These are phyloP conservation scores for Leccinum subgranulosum DNA, from an alignment of 768 basidiomycete genomes.

Conservation along the genomic window DNA sequence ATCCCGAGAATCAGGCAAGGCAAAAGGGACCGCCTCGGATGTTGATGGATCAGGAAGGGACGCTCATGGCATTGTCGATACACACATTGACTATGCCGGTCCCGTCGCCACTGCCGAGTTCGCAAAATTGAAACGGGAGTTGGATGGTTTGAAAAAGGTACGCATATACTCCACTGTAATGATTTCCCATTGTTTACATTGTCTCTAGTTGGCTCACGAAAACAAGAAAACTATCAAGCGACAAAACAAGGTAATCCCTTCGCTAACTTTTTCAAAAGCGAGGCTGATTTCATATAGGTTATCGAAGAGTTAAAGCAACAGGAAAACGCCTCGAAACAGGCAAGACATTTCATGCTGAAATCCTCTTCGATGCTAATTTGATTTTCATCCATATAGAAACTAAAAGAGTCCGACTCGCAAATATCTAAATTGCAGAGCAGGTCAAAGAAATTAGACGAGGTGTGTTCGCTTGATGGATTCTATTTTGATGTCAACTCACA, in stretches of 20 bases:
- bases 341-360: constrained; percentile 14
- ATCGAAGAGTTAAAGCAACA: constrained; percentile 53
- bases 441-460: constrained; percentile 55
- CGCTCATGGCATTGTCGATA: constrained; percentile 10
- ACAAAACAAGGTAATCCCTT: constrained; percentile 51
- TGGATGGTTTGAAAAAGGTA: constrained; percentile 52
- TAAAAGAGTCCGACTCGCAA: constrained; percentile 45
- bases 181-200: constrained; percentile 3
- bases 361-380: not conserved
- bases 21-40: constrained; percentile 30
- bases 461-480: constrained; percentile 23
- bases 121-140: constrained; percentile 54
- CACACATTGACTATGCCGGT: constrained; percentile 26
- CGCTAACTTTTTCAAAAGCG: not conserved
- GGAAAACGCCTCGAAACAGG: constrained; percentile 36
- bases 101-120: constrained; percentile 46
- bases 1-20: constrained; percentile 31
- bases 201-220: constrained; percentile 37
- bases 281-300: constrained; percentile 33
- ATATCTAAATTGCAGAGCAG: constrained; percentile 45
- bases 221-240: constrained; percentile 50
- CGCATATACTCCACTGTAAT: constrained; percentile 4
- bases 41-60: constrained; percentile 26
- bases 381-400: constrained; percentile 30
- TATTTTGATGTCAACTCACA: not conserved